Evolutionary conservation across 129 eudicot species (phyloP).

Genomic region (Flaveria trinervia): DNA sequence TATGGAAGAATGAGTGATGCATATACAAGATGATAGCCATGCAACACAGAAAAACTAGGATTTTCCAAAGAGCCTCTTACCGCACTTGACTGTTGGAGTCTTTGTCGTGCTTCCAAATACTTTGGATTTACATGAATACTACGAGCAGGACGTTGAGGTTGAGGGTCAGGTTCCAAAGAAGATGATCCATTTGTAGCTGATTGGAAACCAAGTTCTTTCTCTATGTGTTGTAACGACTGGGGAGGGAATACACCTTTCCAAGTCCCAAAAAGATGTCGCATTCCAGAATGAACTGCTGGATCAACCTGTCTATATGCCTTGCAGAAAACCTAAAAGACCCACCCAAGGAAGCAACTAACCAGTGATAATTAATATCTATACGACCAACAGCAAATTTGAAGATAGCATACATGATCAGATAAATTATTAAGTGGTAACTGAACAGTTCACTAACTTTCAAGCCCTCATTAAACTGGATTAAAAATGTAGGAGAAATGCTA

Average conservation of each 20-base stretch:
- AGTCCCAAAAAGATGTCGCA: constrained; percentile 97
- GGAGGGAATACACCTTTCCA: constrained; percentile 93
- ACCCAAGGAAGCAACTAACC: constrained; percentile 35
- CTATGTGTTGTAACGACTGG: constrained; percentile 73
- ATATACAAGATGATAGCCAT: background rate
- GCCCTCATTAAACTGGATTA: constrained; percentile 8
- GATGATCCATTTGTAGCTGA: constrained; percentile 61
- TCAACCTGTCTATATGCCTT: constrained; percentile 93
- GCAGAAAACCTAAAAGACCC: constrained; percentile 81
- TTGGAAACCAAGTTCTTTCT: constrained; percentile 77
- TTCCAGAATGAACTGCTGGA: constrained; percentile 58
- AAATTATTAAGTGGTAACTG: background rate
- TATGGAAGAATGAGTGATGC: background rate
- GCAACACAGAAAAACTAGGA: background rate
- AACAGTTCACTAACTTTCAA: background rate
- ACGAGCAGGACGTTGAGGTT: constrained; percentile 62
- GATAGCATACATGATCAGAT: constrained; percentile 8
- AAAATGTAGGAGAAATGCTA: constrained; percentile 18
- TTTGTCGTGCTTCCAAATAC: constrained; percentile 83
- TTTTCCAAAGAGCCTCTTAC: constrained; percentile 46
- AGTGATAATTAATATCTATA: constrained; percentile 33
- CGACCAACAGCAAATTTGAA: constrained; percentile 24
- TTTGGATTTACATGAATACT: constrained; percentile 96
- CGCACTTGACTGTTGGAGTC: constrained; percentile 70
- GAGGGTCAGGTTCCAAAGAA: constrained; percentile 57